phyloP scores from a whole-genome alignment of 768 basidiomycete genomes.

The Cystobasidiopsis lactophilus region DNA sequence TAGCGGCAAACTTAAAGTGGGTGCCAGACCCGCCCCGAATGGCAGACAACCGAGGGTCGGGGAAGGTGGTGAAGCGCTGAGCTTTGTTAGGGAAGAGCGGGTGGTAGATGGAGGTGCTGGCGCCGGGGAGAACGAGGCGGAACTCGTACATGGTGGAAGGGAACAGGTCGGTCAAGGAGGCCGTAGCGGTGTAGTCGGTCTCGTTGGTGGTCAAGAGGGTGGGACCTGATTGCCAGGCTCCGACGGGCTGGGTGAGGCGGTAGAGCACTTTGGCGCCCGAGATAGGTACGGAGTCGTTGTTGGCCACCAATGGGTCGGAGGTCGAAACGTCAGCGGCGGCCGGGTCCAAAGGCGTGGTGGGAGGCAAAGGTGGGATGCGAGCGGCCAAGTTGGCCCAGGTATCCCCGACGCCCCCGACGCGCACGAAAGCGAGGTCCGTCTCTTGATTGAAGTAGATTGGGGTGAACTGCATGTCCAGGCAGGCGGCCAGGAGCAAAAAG shows the following conservation, averaged over 20 bases:
- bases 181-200: conserved; percentile 18
- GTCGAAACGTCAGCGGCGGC: conserved; percentile 7
- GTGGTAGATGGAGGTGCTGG: conserved; percentile 25
- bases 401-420: conserved; percentile 48
- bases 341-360: background rate
- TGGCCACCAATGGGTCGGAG: too few species aligned
- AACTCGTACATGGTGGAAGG: conserved; percentile 51
- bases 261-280: conserved; percentile 16
- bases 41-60: conserved; percentile 38
- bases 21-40: conserved; percentile 8
- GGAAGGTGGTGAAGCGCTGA: conserved; percentile 48
- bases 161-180: conserved; percentile 40
- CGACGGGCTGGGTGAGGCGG: conserved; percentile 14
- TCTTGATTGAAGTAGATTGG: conserved; percentile 37
- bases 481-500: conserved; percentile 24
- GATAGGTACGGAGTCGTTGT: conserved; percentile 8
- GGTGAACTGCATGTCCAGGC: conserved; percentile 34
- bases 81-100: conserved; percentile 33
- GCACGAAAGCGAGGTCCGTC: conserved; percentile 37
- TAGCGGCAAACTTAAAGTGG: conserved; percentile 46
- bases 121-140: conserved; percentile 22
- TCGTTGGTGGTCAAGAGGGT: conserved; percentile 5
- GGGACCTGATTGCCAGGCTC: conserved; percentile 15
- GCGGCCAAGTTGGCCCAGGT: conserved; percentile 41
- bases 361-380: conserved; percentile 32